Base-by-base conservation (phyloP, 73 alveolate species). In the Uronychia setigera region DNA sequence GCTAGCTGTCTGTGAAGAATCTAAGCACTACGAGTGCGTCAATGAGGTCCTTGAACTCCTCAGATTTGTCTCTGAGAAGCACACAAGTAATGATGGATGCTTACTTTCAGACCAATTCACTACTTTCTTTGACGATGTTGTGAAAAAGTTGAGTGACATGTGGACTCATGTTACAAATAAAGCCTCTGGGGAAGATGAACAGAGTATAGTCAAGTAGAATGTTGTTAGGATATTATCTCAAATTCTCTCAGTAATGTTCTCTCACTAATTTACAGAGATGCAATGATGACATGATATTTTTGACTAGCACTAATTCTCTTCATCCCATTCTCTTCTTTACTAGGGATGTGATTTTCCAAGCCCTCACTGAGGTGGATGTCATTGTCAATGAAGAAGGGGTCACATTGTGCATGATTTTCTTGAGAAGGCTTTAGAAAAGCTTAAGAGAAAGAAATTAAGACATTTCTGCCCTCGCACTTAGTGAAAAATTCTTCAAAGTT, bases 1-100 rank as follows among this genome's bases (percentile, higher is more conserved):
- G 67, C 67, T 46, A 19, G 67, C n/a, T 11, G 67, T 46, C 19
- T 46, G 67, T 46, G 67, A 46, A 19, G n/a, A 86, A 26, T 33
- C 82, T 0, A 78, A 79, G 83, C 35, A 78, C 79, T 46, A 32
- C 0, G 92, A 58, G 67, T 31, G 60, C 5, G 31, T 85, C 29
- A 85, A 86, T 86, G 92, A 86, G 59, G 74, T 86, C n/a, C 83
- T 86, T 1, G 92, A 86, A 60, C 83, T 86, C 32, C 79, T 46
- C 60, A 78, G 87, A 28, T 60, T 78, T 59, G 58, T 86, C 31
- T 85, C 79, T 31, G 92, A 86, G 83, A 86, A 86, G 58, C 79
- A 86, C 76, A 58, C 87, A 46, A 46, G 67, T 46, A 46, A 5
- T 5, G n/a, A 11, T 19, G 5, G 19, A 46, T 5, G 5, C n/a